A percentile compares a stretch with the other conserved stretches of the same genome.
phyloP scores from a whole-genome alignment of 2,329 filamentous ascomycete species.

The Harringtonia lauricola region DNA sequence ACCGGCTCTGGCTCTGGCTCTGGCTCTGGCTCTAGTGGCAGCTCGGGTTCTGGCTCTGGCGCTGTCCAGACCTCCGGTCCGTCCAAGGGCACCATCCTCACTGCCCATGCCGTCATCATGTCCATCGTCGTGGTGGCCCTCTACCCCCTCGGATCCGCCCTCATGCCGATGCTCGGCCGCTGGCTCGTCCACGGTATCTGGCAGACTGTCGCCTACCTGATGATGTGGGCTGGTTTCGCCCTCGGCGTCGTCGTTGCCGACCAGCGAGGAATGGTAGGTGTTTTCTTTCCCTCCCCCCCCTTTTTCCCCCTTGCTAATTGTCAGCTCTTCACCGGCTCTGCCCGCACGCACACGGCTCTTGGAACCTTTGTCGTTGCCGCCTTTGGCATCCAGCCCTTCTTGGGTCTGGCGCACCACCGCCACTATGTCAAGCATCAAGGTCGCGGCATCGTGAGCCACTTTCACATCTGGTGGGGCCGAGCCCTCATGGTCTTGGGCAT shows the following conservation, averaged over 20 bases:
- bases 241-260: constrained; percentile 39
- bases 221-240: constrained; percentile 50
- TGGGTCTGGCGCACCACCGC: constrained; percentile 47
- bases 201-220: constrained; percentile 41
- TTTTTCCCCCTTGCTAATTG: neutral
- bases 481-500: constrained; percentile 45
- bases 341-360: constrained; percentile 40
- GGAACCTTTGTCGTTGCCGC: constrained; percentile 43
- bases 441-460: constrained; percentile 40
- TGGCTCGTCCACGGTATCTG: constrained; percentile 47
- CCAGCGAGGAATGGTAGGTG: constrained; percentile 30
- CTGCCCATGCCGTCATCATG: constrained; percentile 50
- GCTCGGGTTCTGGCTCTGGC: neutral
- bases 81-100: constrained; percentile 15
- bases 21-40: neutral
- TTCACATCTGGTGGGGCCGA: constrained; percentile 54
- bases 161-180: constrained; percentile 48
- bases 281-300: neutral
- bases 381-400: constrained; percentile 44
- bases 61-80: neutral
- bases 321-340: constrained; percentile 32
- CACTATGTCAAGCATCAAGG: constrained; percentile 34
- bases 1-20: neutral
- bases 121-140: constrained; percentile 44
- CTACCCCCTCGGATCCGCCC: constrained; percentile 47